These are phyloP conservation scores for Balamuthia mandrillaris DNA, from an alignment of 208 protist genomes.

Conservation along the genomic window DNA sequence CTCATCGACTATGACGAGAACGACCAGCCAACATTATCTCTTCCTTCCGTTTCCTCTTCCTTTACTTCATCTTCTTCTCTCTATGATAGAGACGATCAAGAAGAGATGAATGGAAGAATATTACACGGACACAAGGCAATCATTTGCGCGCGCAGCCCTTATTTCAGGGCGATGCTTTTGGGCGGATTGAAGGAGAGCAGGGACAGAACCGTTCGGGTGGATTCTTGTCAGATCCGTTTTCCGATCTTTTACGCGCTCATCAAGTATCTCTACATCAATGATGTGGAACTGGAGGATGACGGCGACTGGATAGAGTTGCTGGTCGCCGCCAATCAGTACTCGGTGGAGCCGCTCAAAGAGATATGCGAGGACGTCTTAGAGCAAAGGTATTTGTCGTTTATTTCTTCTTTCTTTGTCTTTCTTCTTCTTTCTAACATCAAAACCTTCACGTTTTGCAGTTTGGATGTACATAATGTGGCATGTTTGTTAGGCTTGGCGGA, in stretches of 20 bases:
- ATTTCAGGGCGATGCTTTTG: slow-evolving; percentile 35
- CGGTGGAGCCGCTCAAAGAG: slow-evolving; percentile 30
- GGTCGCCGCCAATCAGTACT: slow-evolving; percentile 38
- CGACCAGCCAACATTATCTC: too few species aligned
- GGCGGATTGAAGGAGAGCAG: slow-evolving; percentile 26
- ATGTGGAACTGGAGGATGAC: slow-evolving; percentile 21
- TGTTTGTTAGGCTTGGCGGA: slow-evolving; percentile 27
- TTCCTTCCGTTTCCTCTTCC: too few species aligned
- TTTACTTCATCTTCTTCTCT: too few species aligned
- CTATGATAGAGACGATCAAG: not conserved
- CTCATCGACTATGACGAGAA: too few species aligned
- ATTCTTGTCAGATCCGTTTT: not conserved
- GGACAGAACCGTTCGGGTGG: not conserved
- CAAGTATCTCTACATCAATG: slow-evolving; percentile 21
- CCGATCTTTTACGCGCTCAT: not conserved
- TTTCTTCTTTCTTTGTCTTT: too few species aligned
- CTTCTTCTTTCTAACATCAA: too few species aligned
- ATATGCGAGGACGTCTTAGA: slow-evolving; percentile 12
- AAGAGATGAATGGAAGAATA: not conserved
- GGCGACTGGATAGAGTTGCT: slow-evolving; percentile 29
- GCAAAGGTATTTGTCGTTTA: too few species aligned
- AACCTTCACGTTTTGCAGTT: too few species aligned
- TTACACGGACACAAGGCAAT: slow-evolving; percentile 31
- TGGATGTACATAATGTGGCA: slow-evolving; percentile 27
- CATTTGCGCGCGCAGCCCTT: slow-evolving; percentile 15